These are phyloP conservation scores for Phytophthora niederhauseri DNA, from an alignment of 352 stramenopile species.

Conservation along the genomic window DNA sequence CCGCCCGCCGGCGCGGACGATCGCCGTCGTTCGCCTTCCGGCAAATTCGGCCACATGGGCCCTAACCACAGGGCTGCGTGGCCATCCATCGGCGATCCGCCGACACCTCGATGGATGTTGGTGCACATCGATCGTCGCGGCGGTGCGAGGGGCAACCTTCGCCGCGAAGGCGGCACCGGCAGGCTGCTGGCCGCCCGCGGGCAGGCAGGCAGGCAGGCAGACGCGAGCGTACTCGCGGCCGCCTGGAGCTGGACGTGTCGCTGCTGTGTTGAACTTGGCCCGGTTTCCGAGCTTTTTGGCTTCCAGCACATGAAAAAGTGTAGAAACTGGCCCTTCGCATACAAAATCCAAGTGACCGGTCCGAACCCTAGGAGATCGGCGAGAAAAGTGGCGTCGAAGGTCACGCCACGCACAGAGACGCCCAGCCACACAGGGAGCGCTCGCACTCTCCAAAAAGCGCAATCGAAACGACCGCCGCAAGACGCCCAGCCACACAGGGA, in stretches of 20 bases:
- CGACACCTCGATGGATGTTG: not conserved
- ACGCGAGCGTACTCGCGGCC: too few species aligned
- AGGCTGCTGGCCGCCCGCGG: too few species aligned
- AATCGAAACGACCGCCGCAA: slow-evolving; percentile 30
- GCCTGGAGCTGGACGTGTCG: not conserved
- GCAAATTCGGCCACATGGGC: too few species aligned
- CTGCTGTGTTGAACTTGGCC: slow-evolving; percentile 29
- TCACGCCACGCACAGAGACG: slow-evolving; percentile 17
- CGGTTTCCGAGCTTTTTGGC: slow-evolving; percentile 22
- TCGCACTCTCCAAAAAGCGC: slow-evolving; percentile 26
- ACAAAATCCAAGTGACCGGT: slow-evolving; percentile 22
- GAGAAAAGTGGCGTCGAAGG: slow-evolving; percentile 9
- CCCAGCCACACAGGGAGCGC: slow-evolving; percentile 20
- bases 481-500: slow-evolving; percentile 24
- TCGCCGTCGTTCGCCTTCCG: too few species aligned
- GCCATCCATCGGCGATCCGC: not conserved
- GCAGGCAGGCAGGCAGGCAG: too few species aligned
- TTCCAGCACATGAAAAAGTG: slow-evolving; percentile 3
- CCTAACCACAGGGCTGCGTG: not conserved
- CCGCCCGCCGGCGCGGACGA: too few species aligned
- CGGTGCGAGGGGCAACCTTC: too few species aligned
- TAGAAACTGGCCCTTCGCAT: slow-evolving; percentile 37
- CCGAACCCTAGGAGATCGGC: slow-evolving; percentile 28
- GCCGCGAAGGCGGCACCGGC: too few species aligned
- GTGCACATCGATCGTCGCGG: too few species aligned